These are phyloP conservation scores for Talaromyces sp. DNA, from an alignment of 2,329 filamentous ascomycete genomes.

Conservation along the genomic window DNA sequence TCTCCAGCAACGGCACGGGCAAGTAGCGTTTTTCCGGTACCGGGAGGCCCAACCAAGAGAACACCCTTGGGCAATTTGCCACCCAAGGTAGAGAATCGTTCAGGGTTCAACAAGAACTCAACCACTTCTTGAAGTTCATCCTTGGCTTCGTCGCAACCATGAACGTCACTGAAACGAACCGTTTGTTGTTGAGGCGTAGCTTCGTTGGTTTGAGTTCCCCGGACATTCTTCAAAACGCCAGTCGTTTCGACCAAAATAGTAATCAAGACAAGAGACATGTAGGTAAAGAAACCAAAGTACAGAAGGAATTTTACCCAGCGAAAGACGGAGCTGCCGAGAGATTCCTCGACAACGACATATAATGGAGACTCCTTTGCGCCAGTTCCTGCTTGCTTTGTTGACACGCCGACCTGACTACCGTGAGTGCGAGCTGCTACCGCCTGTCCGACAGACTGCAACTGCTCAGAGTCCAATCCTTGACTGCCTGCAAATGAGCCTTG, in stretches of 20 bases:
- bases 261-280: constrained; percentile 74
- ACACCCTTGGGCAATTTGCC: constrained; percentile 97
- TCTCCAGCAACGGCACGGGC: constrained; percentile 95
- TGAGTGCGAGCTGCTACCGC: constrained; percentile 71
- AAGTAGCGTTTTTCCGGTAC: constrained; percentile 94
- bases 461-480: constrained; percentile 54
- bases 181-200: constrained; percentile 91
- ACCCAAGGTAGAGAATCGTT: constrained; percentile 88
- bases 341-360: constrained; percentile 94
- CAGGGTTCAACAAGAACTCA: constrained; percentile 90
- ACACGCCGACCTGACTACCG: constrained; percentile 62
- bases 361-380: constrained; percentile 82
- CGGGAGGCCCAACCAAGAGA: constrained; percentile 88
- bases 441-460: constrained; percentile 76
- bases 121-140: constrained; percentile 96
- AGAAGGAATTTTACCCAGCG: constrained; percentile 87
- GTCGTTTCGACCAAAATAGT: constrained; percentile 80
- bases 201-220: constrained; percentile 70
- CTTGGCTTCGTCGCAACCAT: constrained; percentile 97
- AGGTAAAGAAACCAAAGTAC: constrained; percentile 74
- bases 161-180: constrained; percentile 87
- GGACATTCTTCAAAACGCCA: constrained; percentile 75
- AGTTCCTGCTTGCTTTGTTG: constrained; percentile 52
- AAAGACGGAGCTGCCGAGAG: constrained; percentile 73
- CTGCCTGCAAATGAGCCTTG: constrained; percentile 26